A percentile compares a stretch with the other conserved stretches of the same genome.
Conservation (phyloP, 2,329 filamentous ascomycete genomes). For the Niveomyces coronatus region DNA sequence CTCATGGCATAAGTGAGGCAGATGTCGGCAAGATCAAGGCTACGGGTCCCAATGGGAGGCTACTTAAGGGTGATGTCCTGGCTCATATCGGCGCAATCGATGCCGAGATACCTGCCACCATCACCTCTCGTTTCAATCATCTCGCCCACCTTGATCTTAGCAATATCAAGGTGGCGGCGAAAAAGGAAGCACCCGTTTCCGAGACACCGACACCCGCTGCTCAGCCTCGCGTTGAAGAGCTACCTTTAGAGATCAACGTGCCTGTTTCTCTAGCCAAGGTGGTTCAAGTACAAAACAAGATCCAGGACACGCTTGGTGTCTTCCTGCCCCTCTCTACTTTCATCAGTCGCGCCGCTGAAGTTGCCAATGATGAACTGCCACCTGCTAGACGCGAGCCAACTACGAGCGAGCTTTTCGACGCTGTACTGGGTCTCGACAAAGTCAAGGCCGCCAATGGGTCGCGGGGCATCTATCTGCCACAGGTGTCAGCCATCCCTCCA, state of each 20-base stretch:
- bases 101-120: slow-evolving; percentile 57
- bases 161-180: slow-evolving; percentile 75
- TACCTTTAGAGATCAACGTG: slow-evolving; percentile 51
- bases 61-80: slow-evolving; percentile 92
- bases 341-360: slow-evolving; percentile 69
- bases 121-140: slow-evolving; percentile 63
- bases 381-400: slow-evolving; percentile 51
- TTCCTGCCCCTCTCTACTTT: slow-evolving; percentile 79
- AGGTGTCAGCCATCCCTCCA: slow-evolving; percentile 50
- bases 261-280: slow-evolving; percentile 73
- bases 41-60: slow-evolving; percentile 75
- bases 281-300: slow-evolving; percentile 67
- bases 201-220: slow-evolving; percentile 29
- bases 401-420: slow-evolving; percentile 77
- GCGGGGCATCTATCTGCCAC: slow-evolving; percentile 58
- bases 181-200: slow-evolving; percentile 31
- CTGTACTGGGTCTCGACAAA: slow-evolving; percentile 62
- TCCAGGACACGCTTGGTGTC: slow-evolving; percentile 67
- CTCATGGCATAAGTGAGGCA: slow-evolving; percentile 64
- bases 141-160: slow-evolving; percentile 81
- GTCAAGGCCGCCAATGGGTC: slow-evolving; percentile 37
- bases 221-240: slow-evolving; percentile 33
- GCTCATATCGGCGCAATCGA: slow-evolving; percentile 76
- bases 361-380: slow-evolving; percentile 83
- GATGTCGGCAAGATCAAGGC: slow-evolving; percentile 75